phyloP scores from a whole-genome alignment of 2,329 filamentous ascomycete genomes.

The Zymoseptoria tritici region DNA sequence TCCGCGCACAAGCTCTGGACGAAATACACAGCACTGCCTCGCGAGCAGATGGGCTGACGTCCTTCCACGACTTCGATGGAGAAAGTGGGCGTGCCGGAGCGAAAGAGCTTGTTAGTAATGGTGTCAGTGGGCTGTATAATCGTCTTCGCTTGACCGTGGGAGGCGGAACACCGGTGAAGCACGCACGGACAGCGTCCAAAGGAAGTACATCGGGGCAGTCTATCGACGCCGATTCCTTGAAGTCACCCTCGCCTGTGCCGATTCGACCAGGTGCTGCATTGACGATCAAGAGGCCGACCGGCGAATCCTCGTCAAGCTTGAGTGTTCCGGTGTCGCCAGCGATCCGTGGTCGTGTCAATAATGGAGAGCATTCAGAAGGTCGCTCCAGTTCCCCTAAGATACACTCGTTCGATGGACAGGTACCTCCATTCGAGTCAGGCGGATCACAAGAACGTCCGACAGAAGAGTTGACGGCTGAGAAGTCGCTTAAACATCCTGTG shows the following conservation, averaged over 20 bases:
- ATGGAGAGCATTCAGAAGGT: constrained; percentile 3
- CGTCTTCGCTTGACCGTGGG: constrained; percentile 53
- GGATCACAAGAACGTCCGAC: constrained; percentile 3
- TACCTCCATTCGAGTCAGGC: constrained; percentile 8
- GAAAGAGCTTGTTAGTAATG: constrained; percentile 32
- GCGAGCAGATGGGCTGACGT: constrained; percentile 74
- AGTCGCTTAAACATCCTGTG: constrained; percentile 2
- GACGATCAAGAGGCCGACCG: constrained; percentile 9
- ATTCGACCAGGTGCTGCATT: constrained; percentile 8
- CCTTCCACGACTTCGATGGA: constrained; percentile 90
- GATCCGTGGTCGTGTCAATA: constrained; percentile 10
- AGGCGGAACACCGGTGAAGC: constrained; percentile 17
- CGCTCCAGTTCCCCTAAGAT: constrained; percentile 9
- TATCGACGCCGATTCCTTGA: constrained; percentile 15
- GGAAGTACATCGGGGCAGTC: constrained; percentile 18
- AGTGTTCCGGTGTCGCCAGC: constrained; percentile 18
- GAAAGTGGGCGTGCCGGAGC: constrained; percentile 39
- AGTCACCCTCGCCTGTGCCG: constrained; percentile 13
- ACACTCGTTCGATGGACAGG: constrained; percentile 13
- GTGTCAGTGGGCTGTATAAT: constrained; percentile 77
- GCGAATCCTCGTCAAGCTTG: constrained; percentile 13
- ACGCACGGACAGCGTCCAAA: neutral
- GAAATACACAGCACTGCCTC: constrained; percentile 86
- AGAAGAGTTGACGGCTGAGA: neutral
- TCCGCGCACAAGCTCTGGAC: constrained; percentile 69